Conservation (phyloP, 106 monocot genomes). For the Dendrobium chrysotoxum region DNA sequence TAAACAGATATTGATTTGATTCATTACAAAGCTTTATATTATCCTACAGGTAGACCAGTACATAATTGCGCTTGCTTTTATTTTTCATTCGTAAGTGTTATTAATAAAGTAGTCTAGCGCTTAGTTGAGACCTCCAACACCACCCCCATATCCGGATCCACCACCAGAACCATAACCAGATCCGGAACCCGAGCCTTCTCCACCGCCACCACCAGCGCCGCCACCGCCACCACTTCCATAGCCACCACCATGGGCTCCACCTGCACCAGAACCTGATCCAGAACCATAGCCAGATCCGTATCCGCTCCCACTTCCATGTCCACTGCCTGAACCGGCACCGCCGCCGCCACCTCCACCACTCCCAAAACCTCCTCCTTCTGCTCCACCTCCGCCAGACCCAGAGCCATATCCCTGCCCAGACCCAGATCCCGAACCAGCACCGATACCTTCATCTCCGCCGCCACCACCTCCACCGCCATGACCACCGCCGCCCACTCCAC, state of each 20-base stretch:
- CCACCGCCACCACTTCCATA: conserved; percentile 6
- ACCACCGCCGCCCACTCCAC: not conserved
- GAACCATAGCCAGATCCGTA: conserved; percentile 2
- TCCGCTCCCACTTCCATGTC: conserved; percentile 6
- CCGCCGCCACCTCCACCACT: conserved; percentile 3
- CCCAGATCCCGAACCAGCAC: not conserved
- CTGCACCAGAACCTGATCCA: not conserved
- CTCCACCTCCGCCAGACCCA: conserved; percentile 3
- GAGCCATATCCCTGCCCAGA: not conserved
- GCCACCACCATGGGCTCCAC: not conserved
- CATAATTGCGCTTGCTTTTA: no score
- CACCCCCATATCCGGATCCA: conserved; percentile 4
- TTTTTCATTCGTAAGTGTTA: not conserved
- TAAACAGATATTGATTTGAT: no score
- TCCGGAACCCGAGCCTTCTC: not conserved
- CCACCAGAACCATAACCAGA: not conserved
- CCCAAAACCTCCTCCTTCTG: not conserved
- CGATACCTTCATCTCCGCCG: not conserved
- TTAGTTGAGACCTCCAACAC: not conserved
- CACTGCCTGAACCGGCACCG: not conserved
- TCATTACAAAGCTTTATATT: no score
- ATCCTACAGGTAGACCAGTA: no score
- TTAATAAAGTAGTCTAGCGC: not conserved
- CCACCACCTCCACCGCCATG: not conserved
- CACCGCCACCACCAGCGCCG: not conserved